phyloP scores from a whole-genome alignment of 108 stramenopile genomes.

The Aurantiochytrium sp. region DNA sequence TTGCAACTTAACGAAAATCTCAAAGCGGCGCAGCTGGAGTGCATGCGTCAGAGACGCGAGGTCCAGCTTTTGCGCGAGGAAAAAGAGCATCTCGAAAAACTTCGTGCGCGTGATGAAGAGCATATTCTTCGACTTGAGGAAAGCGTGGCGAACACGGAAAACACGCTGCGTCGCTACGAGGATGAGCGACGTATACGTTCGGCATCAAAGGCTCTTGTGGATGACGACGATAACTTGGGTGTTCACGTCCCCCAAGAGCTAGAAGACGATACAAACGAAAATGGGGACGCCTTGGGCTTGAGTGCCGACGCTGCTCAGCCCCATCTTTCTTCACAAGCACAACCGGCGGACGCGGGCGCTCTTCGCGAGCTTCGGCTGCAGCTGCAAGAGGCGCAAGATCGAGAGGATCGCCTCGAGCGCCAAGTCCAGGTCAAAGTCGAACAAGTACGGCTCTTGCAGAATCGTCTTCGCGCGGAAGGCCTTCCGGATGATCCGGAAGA shows the following conservation, averaged over 20 bases:
- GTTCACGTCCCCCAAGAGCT: too few species aligned
- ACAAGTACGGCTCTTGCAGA: background rate
- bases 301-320: too few species aligned
- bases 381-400: background rate
- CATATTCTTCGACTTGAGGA: constrained; percentile 17
- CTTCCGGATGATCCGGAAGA: background rate
- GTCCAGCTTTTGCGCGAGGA: constrained; percentile 24
- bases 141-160: constrained; percentile 18
- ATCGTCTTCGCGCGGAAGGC: background rate
- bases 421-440: background rate
- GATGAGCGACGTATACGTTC: background rate
- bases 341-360: background rate
- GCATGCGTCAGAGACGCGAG: constrained; percentile 19
- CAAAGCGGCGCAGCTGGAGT: background rate
- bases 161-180: background rate
- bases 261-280: too few species aligned
- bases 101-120: constrained; percentile 16
- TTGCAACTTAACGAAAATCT: constrained; percentile 25
- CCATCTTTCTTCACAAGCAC: too few species aligned
- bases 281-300: too few species aligned
- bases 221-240: background rate
- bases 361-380: background rate
- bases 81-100: constrained; percentile 21
- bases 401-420: background rate
- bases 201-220: background rate